phyloP scores from a whole-genome alignment of 345 rosid species.

The Camelina laxa region DNA sequence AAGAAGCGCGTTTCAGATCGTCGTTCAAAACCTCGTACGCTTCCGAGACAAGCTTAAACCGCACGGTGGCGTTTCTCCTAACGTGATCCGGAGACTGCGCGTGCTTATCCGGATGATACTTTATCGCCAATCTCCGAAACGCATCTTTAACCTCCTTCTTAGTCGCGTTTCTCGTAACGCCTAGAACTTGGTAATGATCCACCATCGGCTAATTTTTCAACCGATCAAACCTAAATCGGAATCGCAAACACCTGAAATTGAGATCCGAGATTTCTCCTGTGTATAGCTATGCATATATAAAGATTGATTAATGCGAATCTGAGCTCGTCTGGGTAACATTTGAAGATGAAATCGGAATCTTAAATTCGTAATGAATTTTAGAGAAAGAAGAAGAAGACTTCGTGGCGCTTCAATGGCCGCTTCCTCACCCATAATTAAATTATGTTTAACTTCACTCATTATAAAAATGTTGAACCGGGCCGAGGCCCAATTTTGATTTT shows the following conservation, averaged over 20 bases:
- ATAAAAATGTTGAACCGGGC: neutral
- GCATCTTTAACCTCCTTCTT: slow-evolving; percentile 84
- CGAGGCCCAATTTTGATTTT: neutral
- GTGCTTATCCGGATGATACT: slow-evolving; percentile 88
- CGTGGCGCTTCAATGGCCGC: slow-evolving; percentile 48
- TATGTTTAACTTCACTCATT: no score
- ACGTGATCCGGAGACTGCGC: slow-evolving; percentile 62
- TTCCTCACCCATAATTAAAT: slow-evolving; percentile 14
- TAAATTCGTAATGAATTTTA: neutral
- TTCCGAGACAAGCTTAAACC: slow-evolving; percentile 83
- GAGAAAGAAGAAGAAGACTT: slow-evolving; percentile 19
- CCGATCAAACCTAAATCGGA: slow-evolving; percentile 31
- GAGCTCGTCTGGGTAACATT: slow-evolving; percentile 17
- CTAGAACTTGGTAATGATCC: slow-evolving; percentile 82
- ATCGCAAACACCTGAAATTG: slow-evolving; percentile 10
- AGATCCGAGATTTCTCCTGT: neutral
- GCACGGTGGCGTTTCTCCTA: slow-evolving; percentile 57
- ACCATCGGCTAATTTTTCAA: slow-evolving; percentile 31
- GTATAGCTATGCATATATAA: neutral
- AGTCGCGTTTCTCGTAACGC: slow-evolving; percentile 62
- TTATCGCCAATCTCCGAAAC: slow-evolving; percentile 69
- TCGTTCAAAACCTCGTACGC: slow-evolving; percentile 63
- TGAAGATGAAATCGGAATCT: neutral
- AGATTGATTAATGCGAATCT: neutral
- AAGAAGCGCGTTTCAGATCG: slow-evolving; percentile 71